Evolutionary conservation across 441 rosid genomes (phyloP).

Genomic region (California macrophylla): DNA sequence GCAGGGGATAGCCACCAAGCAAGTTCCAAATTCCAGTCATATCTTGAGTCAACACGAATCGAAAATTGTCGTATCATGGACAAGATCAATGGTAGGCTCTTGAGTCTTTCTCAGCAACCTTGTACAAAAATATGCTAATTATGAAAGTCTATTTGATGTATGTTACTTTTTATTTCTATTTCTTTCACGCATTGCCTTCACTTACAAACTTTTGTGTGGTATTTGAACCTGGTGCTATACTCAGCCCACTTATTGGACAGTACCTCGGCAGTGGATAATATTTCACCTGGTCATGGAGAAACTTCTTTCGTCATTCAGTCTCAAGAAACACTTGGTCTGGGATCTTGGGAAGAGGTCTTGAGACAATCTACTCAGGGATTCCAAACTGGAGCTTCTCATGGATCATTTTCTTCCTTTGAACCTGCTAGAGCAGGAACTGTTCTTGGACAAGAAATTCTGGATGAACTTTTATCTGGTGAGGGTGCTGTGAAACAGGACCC

Average conservation of each 20-base stretch:
- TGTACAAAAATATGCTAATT: conserved; percentile 24
- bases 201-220: not conserved
- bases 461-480: conserved; percentile 30
- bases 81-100: conserved; percentile 25
- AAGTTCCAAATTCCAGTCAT: conserved; percentile 30
- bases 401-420: conserved; percentile 27
- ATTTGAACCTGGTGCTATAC: conserved; percentile 16
- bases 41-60: conserved; percentile 30
- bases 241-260: conserved; percentile 25
- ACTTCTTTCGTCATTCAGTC: conserved; percentile 25
- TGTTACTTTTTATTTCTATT: conserved; percentile 2
- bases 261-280: conserved; percentile 24
- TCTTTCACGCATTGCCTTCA: not conserved
- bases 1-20: conserved; percentile 67
- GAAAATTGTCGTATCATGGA: conserved; percentile 27
- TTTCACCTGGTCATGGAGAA: conserved; percentile 32
- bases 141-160: not conserved
- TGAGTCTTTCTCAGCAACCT: conserved; percentile 24
- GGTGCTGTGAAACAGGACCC: conserved; percentile 26
- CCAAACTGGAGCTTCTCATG: conserved; percentile 28
- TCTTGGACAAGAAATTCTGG: conserved; percentile 30
- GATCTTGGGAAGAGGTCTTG: conserved; percentile 58
- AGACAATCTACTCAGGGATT: conserved; percentile 35
- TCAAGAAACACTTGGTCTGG: conserved; percentile 42
- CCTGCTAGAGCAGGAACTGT: conserved; percentile 24